A percentile compares a stretch with the other conserved stretches of the same genome.
Conservation (phyloP, 164 flowering plant species). For the Protea cynaroides region DNA sequence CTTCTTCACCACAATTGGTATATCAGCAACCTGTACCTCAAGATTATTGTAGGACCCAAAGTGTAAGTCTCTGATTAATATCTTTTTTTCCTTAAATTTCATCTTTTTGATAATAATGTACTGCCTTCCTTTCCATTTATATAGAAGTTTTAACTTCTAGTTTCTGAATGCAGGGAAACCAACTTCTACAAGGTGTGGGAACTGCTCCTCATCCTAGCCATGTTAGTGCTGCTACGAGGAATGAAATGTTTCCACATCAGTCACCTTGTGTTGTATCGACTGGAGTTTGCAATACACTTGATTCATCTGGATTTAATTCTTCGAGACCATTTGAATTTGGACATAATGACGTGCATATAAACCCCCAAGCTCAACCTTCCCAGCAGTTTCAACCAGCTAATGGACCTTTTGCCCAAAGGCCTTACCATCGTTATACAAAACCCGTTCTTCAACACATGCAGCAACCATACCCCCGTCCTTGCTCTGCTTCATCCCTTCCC, state of each 20-base stretch:
- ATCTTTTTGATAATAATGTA: too few species aligned
- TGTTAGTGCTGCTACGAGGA: slow-evolving; percentile 28
- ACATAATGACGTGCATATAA: slow-evolving; percentile 40
- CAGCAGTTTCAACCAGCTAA: slow-evolving; percentile 47
- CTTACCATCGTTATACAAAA: slow-evolving; percentile 42
- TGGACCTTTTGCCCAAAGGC: slow-evolving; percentile 45
- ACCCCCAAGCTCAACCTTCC: slow-evolving; percentile 39
- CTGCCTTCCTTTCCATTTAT: neutral
- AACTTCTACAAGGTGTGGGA: slow-evolving; percentile 30
- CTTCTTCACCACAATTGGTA: slow-evolving; percentile 29
- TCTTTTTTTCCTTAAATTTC: too few species aligned
- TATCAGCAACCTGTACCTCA: slow-evolving; percentile 41
- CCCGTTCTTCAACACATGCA: slow-evolving; percentile 47
- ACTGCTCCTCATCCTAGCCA: slow-evolving; percentile 36
- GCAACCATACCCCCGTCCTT: slow-evolving; percentile 49
- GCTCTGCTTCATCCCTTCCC: slow-evolving; percentile 40
- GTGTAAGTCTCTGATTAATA: slow-evolving; percentile 31
- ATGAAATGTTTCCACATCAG: slow-evolving; percentile 45
- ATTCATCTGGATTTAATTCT: slow-evolving; percentile 44
- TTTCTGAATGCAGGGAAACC: slow-evolving; percentile 43
- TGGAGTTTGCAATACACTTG: slow-evolving; percentile 29
- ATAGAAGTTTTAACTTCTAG: neutral
- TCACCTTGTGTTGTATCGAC: slow-evolving; percentile 40
- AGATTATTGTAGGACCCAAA: slow-evolving; percentile 37
- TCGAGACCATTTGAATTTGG: slow-evolving; percentile 58